Evolutionary conservation across 2,329 filamentous ascomycete species (phyloP).

Genomic region (Purpureocillium takamizusanense): DNA sequence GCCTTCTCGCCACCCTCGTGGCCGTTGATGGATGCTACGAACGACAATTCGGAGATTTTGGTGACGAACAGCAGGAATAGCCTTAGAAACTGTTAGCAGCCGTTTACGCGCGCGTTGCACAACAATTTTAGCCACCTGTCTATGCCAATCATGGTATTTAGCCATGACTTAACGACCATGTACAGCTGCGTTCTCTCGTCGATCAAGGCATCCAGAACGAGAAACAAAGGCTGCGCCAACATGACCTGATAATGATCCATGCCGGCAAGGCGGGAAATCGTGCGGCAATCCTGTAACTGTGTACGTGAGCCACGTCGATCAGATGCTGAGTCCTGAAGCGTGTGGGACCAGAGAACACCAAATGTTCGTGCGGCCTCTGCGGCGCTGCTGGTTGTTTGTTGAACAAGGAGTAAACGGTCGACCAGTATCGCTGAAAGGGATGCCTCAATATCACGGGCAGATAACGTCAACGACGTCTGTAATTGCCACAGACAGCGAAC

Average conservation of each 20-base stretch:
- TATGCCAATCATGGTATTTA: conserved; percentile 57
- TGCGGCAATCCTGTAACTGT: conserved; percentile 23
- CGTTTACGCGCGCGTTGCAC: conserved; percentile 1
- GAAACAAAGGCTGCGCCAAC: conserved; percentile 70
- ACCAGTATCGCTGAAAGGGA: conserved; percentile 64
- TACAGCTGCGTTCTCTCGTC: conserved; percentile 67
- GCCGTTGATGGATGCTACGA: conserved; percentile 26
- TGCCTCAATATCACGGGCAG: conserved; percentile 70
- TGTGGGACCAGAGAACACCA: conserved; percentile 75
- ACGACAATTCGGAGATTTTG: conserved; percentile 47
- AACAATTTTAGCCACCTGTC: conserved; percentile 40
- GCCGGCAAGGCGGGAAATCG: conserved; percentile 37
- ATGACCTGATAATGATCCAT: conserved; percentile 61
- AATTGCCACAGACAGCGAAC: conserved; percentile 80
- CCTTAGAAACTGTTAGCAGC: conserved; percentile 24
- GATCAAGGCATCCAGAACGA: conserved; percentile 69
- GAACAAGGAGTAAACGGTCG: conserved; percentile 27
- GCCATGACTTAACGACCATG: conserved; percentile 71
- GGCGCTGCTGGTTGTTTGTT: conserved; percentile 17
- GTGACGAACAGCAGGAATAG: conserved; percentile 52
- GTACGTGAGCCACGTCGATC: conserved; percentile 43
- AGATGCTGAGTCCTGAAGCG: conserved; percentile 48
- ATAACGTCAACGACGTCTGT: conserved; percentile 59
- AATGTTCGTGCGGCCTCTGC: conserved; percentile 62
- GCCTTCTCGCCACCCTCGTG: conserved; percentile 8